Evolutionary conservation across 192 early-diverging fungal species (phyloP), one percentile per base, ranked within the genome.

Genomic region (Backusella parvicylindrica): DNA sequence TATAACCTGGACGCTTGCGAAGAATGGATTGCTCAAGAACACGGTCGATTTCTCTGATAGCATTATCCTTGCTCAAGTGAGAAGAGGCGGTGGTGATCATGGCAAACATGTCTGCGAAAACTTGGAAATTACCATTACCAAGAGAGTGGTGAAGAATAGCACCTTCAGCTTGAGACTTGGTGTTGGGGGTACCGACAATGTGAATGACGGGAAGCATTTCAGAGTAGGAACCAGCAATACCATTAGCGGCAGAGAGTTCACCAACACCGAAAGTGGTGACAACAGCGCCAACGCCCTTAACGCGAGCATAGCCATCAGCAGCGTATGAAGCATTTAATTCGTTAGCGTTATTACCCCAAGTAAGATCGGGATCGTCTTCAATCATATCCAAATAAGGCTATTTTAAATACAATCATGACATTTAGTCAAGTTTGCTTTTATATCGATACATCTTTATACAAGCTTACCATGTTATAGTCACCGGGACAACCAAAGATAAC

Each of bases 181-280:
- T 85, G 18, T 70, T 77, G 8, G 85, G 85, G 8, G 84, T 84
- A 28, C 85, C 85, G 21, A 85, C 85, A 69, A 86, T 86, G 75
- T 86, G 85, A 21, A 86, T 75, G 16, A 86, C 85, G 0, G 85
- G 82, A 13, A 86, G 80, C 80, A 86, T 78, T 72, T 86, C 85
- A 38, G 84, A 73, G 32, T 73, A 78, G 4, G 84, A 85, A 36
- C 85, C 85, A 64, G 85, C 85, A 66, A 79, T 79, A 72, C 80
- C 84, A 60, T 85, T 85, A 1, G 83, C 73, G 12, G 81, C 78
- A 40, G 75, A 78, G 36, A 86, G 49, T 73, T 86, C 84, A 35
- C 84, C 84, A 3, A 86, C 84, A 32, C 84, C 84, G 66, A 86
- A 86, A 28, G 84, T 86, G 2, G 84, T 86, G 6, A 83, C 73